These are phyloP conservation scores for Corymbia calophylla DNA, from an alignment of 441 rosid species.

Conservation along the genomic window DNA sequence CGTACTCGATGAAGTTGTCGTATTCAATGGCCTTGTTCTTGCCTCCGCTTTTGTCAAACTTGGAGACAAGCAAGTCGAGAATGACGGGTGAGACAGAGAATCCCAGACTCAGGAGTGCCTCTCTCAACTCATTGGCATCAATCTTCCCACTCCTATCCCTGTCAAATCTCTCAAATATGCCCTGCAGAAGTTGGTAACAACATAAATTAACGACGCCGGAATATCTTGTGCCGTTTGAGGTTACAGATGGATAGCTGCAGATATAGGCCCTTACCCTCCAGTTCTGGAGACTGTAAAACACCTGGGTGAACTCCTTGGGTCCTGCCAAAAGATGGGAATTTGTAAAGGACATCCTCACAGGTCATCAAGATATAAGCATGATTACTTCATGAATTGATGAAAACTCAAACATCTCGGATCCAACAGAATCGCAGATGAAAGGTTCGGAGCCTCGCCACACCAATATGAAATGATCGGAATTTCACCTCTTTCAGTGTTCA, in stretches of 20 bases:
- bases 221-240: background rate
- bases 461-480: background rate
- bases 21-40: slow-evolving; percentile 64
- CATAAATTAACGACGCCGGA: background rate
- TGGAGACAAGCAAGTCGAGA: slow-evolving; percentile 69
- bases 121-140: slow-evolving; percentile 66
- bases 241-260: background rate
- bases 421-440: background rate
- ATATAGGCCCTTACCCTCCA: slow-evolving; percentile 65
- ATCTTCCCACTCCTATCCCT: slow-evolving; percentile 76
- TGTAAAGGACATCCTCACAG: background rate
- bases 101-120: slow-evolving; percentile 75
- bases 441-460: too few species aligned
- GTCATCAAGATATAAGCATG: background rate
- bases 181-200: slow-evolving; percentile 17
- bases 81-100: slow-evolving; percentile 60
- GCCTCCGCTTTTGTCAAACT: slow-evolving; percentile 82
- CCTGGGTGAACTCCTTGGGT: slow-evolving; percentile 71
- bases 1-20: slow-evolving; percentile 91
- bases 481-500: background rate
- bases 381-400: background rate
- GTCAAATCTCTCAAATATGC: slow-evolving; percentile 71
- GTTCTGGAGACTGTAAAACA: slow-evolving; percentile 83
- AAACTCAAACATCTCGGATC: background rate
- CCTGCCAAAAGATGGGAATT: slow-evolving; percentile 26